Conservation (phyloP, 345 rosid species). For the Gossypium anomalum region DNA sequence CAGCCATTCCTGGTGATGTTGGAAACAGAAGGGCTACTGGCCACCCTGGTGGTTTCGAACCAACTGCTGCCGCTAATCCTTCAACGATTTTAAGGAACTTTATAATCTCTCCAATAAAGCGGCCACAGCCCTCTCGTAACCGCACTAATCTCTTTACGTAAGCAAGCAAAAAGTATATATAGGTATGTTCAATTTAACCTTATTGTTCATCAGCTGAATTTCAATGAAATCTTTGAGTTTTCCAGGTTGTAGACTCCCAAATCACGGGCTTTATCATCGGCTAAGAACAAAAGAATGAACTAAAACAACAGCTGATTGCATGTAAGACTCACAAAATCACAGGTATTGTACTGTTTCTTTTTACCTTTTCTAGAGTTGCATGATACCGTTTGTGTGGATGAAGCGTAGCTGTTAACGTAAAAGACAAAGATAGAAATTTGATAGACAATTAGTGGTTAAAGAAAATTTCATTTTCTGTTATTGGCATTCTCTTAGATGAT, state of each 20-base stretch:
- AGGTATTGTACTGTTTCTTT: background rate
- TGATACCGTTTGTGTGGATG: background rate
- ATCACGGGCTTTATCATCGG: background rate
- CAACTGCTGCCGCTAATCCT: slow-evolving; percentile 51
- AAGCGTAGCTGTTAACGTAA: background rate
- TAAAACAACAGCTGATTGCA: background rate
- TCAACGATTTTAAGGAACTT: slow-evolving; percentile 76
- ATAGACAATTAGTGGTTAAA: background rate
- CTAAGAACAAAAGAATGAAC: background rate
- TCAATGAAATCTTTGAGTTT: background rate
- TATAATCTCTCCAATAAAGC: slow-evolving; percentile 87
- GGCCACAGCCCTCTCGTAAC: slow-evolving; percentile 82
- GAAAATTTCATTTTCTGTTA: background rate
- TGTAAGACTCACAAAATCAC: background rate
- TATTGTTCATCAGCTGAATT: background rate
- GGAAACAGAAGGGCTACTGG: slow-evolving; percentile 54
- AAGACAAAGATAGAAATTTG: background rate
- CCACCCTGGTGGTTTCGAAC: slow-evolving; percentile 41
- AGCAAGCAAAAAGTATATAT: slow-evolving; percentile 18
- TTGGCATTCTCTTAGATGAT: background rate
- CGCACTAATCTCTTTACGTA: slow-evolving; percentile 73
- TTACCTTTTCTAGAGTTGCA: background rate
- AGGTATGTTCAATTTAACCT: background rate
- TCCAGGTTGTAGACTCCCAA: slow-evolving; percentile 27
- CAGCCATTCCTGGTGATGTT: slow-evolving; percentile 47